phyloP scores from a whole-genome alignment of 1,284 basidiomycete genomes.

The Pseudozyma sp. region DNA sequence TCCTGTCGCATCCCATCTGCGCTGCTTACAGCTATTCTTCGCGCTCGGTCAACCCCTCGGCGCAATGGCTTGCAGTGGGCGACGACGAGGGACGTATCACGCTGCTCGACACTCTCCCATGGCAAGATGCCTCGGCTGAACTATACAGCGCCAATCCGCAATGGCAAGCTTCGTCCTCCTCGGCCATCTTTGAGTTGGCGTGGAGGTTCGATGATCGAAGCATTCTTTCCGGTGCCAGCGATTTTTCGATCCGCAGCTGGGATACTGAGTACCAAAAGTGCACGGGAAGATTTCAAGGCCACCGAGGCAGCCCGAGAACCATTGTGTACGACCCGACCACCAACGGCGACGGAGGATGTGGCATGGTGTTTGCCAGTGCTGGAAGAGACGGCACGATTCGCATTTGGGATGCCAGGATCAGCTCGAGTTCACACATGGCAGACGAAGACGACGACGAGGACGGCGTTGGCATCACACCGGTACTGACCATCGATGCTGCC shows the following conservation, averaged over 20 bases:
- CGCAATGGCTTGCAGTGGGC: slow-evolving; percentile 65
- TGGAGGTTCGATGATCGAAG: slow-evolving; percentile 63
- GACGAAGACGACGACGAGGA: background rate
- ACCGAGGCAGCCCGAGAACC: slow-evolving; percentile 57
- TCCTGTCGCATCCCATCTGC: slow-evolving; percentile 52
- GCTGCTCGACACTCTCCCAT: slow-evolving; percentile 56
- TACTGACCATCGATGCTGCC: slow-evolving; percentile 58
- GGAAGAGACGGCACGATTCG: slow-evolving; percentile 64
- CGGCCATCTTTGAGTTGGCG: slow-evolving; percentile 59
- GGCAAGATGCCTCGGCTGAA: slow-evolving; percentile 29
- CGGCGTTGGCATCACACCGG: slow-evolving; percentile 19
- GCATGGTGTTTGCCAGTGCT: slow-evolving; percentile 58
- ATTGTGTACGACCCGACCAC: slow-evolving; percentile 61
- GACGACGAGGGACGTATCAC: slow-evolving; percentile 64
- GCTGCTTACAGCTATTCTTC: slow-evolving; percentile 57
- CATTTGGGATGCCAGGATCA: slow-evolving; percentile 57
- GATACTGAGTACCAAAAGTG: slow-evolving; percentile 57
- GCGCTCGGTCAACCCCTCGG: slow-evolving; percentile 37
- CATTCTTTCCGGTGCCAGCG: slow-evolving; percentile 58
- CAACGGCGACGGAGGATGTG: slow-evolving; percentile 42
- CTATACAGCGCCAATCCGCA: slow-evolving; percentile 11
- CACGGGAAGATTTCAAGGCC: slow-evolving; percentile 42
- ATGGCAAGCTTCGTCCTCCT: slow-evolving; percentile 35
- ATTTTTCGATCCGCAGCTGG: slow-evolving; percentile 62
- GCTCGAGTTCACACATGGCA: slow-evolving; percentile 2